These are phyloP conservation scores for Russula griseocarnosa DNA, from an alignment of 768 basidiomycete genomes.

Conservation along the genomic window DNA sequence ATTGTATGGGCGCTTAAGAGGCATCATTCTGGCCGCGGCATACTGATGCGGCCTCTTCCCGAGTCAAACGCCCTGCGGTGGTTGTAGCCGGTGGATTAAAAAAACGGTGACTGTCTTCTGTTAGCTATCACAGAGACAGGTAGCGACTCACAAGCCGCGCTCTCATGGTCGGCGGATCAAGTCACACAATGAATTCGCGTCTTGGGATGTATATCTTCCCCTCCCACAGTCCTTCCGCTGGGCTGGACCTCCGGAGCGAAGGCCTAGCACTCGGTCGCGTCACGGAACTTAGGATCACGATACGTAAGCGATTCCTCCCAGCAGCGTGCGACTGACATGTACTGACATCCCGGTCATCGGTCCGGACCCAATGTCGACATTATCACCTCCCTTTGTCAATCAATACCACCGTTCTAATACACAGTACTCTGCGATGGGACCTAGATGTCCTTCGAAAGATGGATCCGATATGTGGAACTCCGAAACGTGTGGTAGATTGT, in stretches of 20 bases:
- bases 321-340: neutral
- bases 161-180: neutral
- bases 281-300: neutral
- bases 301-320: neutral
- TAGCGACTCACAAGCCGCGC: neutral
- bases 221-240: neutral
- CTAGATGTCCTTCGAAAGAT: neutral
- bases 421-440: neutral
- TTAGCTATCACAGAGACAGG: neutral
- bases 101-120: neutral
- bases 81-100: neutral
- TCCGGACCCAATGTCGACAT: neutral
- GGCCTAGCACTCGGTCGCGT: neutral
- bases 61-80: neutral
- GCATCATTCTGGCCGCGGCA: neutral
- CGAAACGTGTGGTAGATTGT: neutral
- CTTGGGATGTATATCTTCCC: neutral
- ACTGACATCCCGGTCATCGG: neutral
- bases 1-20: neutral
- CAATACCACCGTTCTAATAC: neutral
- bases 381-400: neutral
- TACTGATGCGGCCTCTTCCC: neutral
- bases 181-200: neutral
- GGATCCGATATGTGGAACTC: neutral
- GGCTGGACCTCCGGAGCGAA: neutral